Percentiles rank a stretch among this genome's conserved stretches.
Conservation (phyloP, 345 rosid genomes). For the Dovyalis caffra region DNA sequence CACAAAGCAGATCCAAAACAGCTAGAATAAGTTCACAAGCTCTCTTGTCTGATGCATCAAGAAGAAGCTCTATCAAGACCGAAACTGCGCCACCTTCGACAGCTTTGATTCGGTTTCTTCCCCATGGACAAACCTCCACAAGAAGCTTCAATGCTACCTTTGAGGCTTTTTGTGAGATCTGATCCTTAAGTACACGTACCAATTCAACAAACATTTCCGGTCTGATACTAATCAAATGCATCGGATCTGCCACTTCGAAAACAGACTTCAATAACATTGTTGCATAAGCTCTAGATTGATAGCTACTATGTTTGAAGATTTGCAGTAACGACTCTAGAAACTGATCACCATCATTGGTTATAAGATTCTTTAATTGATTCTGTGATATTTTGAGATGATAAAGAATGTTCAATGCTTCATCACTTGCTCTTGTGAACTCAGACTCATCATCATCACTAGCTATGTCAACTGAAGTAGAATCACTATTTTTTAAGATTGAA, state of each 20-base stretch:
- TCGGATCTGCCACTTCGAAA: slow-evolving; percentile 57
- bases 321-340: slow-evolving; percentile 40
- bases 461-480: background rate
- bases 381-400: slow-evolving; percentile 31
- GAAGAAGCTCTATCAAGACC: slow-evolving; percentile 59
- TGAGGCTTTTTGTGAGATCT: slow-evolving; percentile 56
- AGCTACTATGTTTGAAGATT: slow-evolving; percentile 45
- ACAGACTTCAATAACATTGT: slow-evolving; percentile 41
- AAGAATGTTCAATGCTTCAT: slow-evolving; percentile 48
- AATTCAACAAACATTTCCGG: slow-evolving; percentile 45
- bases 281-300: slow-evolving; percentile 55
- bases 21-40: slow-evolving; percentile 44
- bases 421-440: slow-evolving; percentile 19
- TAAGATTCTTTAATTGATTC: slow-evolving; percentile 27
- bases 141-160: slow-evolving; percentile 58
- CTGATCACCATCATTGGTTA: slow-evolving; percentile 14
- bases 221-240: slow-evolving; percentile 39
- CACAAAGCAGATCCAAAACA: slow-evolving; percentile 44
- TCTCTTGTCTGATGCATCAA: slow-evolving; percentile 53
- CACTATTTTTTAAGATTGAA: slow-evolving; percentile 22
- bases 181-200: slow-evolving; percentile 46
- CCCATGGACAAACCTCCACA: slow-evolving; percentile 49
- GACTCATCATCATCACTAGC: background rate
- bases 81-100: slow-evolving; percentile 58
- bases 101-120: slow-evolving; percentile 67